Conservation (phyloP, 352 stramenopile species). For the Pythium phragmiticola region DNA sequence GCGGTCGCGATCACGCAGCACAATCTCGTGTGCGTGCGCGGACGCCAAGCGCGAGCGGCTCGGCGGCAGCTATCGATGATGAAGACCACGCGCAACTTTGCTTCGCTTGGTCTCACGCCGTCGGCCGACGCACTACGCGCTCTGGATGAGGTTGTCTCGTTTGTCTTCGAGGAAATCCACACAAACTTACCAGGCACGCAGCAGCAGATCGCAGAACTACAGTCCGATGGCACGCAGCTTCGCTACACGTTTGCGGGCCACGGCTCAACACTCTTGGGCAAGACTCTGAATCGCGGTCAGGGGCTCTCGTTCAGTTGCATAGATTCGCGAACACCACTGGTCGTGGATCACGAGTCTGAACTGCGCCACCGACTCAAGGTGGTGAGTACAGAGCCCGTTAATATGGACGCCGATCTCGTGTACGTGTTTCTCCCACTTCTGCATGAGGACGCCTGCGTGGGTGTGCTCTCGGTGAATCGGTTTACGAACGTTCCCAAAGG, state of each 20-base stretch:
- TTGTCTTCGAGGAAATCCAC: slow-evolving; percentile 48
- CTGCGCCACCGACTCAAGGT: slow-evolving; percentile 32
- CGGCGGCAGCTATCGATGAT: slow-evolving; percentile 32
- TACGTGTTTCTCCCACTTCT: slow-evolving; percentile 64
- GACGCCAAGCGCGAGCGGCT: slow-evolving; percentile 38
- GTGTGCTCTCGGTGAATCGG: slow-evolving; percentile 57
- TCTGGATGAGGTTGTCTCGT: slow-evolving; percentile 40
- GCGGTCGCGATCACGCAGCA: slow-evolving; percentile 38
- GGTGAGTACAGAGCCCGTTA: background rate
- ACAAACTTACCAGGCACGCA: slow-evolving; percentile 51
- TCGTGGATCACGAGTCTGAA: slow-evolving; percentile 41
- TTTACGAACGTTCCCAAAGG: slow-evolving; percentile 62
- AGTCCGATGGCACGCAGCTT: slow-evolving; percentile 41
- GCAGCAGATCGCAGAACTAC: slow-evolving; percentile 56
- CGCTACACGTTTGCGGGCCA: slow-evolving; percentile 51
- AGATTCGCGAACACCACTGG: slow-evolving; percentile 36
- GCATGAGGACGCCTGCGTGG: slow-evolving; percentile 61
- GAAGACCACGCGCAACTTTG: slow-evolving; percentile 27
- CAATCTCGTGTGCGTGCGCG: slow-evolving; percentile 51
- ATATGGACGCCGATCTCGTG: slow-evolving; percentile 33
- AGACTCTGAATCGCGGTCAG: slow-evolving; percentile 42
- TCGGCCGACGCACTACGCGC: slow-evolving; percentile 49
- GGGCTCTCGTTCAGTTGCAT: slow-evolving; percentile 60
- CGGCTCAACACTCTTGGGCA: slow-evolving; percentile 35
- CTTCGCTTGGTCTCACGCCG: slow-evolving; percentile 49